Conservation (phyloP, 2,329 filamentous ascomycete species). For the Blumeria hordei region DNA sequence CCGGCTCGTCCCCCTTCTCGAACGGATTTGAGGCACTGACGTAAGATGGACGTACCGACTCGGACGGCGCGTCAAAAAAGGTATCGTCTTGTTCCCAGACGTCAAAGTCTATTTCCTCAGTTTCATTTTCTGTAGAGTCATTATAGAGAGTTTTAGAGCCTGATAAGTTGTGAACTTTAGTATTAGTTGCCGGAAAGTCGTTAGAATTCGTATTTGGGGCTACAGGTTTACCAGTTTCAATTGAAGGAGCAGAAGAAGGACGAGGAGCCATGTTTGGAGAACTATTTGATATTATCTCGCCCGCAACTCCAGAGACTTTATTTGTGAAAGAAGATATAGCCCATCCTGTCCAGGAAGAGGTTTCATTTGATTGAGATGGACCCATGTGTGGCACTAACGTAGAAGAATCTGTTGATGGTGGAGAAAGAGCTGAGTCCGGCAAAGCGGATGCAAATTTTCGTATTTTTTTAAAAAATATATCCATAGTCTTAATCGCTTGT, state of each 20-base stretch:
- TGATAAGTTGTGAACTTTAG: constrained; percentile 15
- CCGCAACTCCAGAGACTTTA: constrained; percentile 61
- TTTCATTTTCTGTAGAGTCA: constrained; percentile 14
- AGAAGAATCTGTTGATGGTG: constrained; percentile 25
- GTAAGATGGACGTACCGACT: constrained; percentile 8
- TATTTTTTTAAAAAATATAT: constrained; percentile 61
- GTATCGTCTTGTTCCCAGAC: constrained; percentile 42
- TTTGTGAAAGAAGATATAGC: constrained; percentile 97
- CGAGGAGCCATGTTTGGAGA: constrained; percentile 21
- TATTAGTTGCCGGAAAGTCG: not conserved
- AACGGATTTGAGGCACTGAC: constrained; percentile 27
- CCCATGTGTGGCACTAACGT: constrained; percentile 43
- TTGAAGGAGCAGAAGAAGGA: constrained; percentile 19
- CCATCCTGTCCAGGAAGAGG: constrained; percentile 74
- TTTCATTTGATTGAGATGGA: constrained; percentile 44
- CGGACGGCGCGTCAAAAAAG: constrained; percentile 17
- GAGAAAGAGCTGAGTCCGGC: constrained; percentile 57
- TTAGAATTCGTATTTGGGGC: not conserved
- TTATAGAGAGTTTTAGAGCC: constrained; percentile 17
- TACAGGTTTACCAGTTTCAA: constrained; percentile 15
- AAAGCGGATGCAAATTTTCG: constrained; percentile 55
- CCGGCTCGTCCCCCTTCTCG: constrained; percentile 70
- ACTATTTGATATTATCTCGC: constrained; percentile 45
- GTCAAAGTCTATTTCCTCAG: constrained; percentile 26
- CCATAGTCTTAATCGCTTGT: constrained; percentile 72